Evolutionary conservation across 2,329 filamentous ascomycete genomes (phyloP).

Genomic region (Fusarium verticillioides): DNA sequence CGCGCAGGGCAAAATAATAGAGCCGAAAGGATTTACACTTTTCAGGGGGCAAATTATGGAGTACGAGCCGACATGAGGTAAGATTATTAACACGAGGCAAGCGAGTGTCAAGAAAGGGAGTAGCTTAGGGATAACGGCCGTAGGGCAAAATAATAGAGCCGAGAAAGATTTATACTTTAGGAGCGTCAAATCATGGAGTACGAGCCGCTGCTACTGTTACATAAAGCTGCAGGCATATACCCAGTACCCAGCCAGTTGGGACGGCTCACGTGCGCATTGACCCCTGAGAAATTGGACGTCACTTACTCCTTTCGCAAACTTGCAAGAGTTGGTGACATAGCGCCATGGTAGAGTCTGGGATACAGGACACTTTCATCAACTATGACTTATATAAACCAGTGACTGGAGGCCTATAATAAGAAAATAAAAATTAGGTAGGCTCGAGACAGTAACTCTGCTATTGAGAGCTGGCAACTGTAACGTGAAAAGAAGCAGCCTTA

Average conservation of each 20-base stretch:
- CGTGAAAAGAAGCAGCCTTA: background rate
- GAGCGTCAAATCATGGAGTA: background rate
- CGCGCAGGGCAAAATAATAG: no score
- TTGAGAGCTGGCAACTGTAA: no score
- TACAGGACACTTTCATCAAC: background rate
- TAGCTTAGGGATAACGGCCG: accelerated
- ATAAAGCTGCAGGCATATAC: background rate
- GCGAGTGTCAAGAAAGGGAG: accelerated
- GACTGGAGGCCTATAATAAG: no score
- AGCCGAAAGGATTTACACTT: no score
- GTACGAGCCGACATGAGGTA: no score
- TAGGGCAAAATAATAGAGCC: background rate
- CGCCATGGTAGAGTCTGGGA: background rate
- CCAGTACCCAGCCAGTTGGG: background rate
- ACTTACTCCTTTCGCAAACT: background rate
- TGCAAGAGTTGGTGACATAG: no score
- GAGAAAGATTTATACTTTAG: background rate
- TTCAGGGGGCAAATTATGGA: no score
- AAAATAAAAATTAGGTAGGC: no score
- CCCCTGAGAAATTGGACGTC: accelerated
- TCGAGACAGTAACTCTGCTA: no score
- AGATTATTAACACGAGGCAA: accelerated
- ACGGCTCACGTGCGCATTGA: background rate
- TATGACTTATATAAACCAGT: accelerated
- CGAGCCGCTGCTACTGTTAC: background rate